Base-by-base conservation (phyloP, 495 filamentous ascomycete species). In the Talaromyces borbonicus region DNA sequence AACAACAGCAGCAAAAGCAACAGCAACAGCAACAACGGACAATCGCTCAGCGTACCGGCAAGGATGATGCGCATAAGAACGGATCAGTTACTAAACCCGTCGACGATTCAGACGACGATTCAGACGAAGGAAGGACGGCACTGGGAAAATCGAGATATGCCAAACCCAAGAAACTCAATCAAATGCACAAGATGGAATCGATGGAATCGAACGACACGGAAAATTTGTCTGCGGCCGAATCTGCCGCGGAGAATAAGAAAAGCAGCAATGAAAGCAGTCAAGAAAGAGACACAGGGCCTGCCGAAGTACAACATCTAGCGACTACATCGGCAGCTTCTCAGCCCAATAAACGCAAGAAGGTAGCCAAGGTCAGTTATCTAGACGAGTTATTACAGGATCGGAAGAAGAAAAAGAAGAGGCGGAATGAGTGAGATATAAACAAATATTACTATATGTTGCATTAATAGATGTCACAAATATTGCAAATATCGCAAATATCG, bases 51-150 rank as follows among this genome's bases (percentile, higher is more conserved):
- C 26, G 27, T 20, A n/a, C n/a, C n/a, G n/a, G n/a, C n/a, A n/a
- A n/a, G n/a, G 36, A 39, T 9, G 22, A 46, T 45, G 23, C 33
- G 23, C 30, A 51, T 38, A 49, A 51, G 23, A 53, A 26, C 18
- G 58, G 52, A 8, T n/a, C n/a, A n/a, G n/a, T n/a, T n/a, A n/a
- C n/a, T n/a, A 50, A 59, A 2, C 69, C 62, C 4, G 69, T 70
- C 11, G 43, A 46, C 9, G 29, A 46, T 16, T 78, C 83, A 18
- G 65, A 72, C 38, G 79, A 41, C 9, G 38, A 46, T 25, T 29
- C 33, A 12, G 79, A 83, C 18, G 65, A 72, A 43, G 79, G 81
- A n/a, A 62, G 80, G 47, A 68, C 75, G 19, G 69, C 72, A 38
- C 53, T 78, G 30, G 73, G 79, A 40, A 73, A 65, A 29, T n/a